These are phyloP conservation scores for Lycium ferocissimum DNA, from an alignment of 257 asterid species.

Conservation along the genomic window DNA sequence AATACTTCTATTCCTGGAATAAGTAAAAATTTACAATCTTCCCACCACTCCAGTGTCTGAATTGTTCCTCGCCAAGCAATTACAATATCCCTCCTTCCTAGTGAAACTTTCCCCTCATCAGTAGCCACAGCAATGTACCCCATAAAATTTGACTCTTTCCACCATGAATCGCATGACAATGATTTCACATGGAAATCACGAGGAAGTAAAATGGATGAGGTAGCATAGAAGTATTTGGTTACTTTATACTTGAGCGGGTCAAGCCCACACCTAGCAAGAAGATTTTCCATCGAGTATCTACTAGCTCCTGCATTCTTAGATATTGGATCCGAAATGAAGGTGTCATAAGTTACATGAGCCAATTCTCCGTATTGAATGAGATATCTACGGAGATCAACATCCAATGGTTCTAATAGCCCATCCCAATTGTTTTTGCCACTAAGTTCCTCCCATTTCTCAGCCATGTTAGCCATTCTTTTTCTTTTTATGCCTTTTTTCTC, in stretches of 20 bases:
- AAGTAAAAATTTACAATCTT: too few species aligned
- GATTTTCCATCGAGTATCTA: conserved; percentile 47
- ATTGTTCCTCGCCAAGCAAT: too few species aligned
- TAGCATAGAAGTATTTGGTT: conserved; percentile 73
- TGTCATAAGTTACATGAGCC: conserved; percentile 80
- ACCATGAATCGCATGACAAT: conserved; percentile 76
- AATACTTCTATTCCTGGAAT: too few species aligned
- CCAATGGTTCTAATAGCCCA: conserved; percentile 72
- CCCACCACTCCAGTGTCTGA: too few species aligned
- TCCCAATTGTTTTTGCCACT: conserved; percentile 73
- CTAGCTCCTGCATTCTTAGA: conserved; percentile 81
- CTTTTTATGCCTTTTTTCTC: conserved; percentile 21
- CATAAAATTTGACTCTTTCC: conserved; percentile 85
- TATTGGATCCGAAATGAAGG: conserved; percentile 59
- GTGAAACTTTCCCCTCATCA: conserved; percentile 61
- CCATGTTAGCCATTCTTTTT: conserved; percentile 37
- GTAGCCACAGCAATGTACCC: conserved; percentile 89
- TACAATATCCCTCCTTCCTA: conserved; percentile 75
- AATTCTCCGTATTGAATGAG: conserved; percentile 72
- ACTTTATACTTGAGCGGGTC: conserved; percentile 59
- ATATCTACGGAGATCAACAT: conserved; percentile 71
- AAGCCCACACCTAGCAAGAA: conserved; percentile 62
- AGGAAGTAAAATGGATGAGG: conserved; percentile 62
- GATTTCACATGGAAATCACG: conserved; percentile 71
- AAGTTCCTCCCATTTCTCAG: conserved; percentile 13